phyloP scores from a whole-genome alignment of 768 basidiomycete species.

The Collybia sp. region DNA sequence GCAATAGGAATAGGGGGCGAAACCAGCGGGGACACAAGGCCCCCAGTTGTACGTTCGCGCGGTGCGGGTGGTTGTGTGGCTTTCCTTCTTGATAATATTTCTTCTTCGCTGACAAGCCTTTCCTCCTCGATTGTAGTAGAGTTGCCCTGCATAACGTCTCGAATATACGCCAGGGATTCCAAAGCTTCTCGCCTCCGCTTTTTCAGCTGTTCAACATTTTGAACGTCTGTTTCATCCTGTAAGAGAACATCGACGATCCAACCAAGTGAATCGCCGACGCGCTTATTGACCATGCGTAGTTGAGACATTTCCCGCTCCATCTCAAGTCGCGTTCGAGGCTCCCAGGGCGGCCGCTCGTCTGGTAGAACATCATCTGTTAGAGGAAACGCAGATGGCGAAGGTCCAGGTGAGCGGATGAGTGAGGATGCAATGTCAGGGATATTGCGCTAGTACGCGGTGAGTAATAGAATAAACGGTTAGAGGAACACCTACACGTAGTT shows the following conservation, averaged over 20 bases:
- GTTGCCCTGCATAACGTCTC: conserved; percentile 63
- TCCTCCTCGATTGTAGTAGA: conserved; percentile 58
- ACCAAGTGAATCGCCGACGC: conserved; percentile 62
- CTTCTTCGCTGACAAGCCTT: conserved; percentile 55
- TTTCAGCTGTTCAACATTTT: conserved; percentile 33
- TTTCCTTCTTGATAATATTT: conserved; percentile 26
- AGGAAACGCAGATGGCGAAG: conserved; percentile 50
- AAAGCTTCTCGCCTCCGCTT: conserved; percentile 59
- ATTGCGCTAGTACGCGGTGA: conserved; percentile 53
- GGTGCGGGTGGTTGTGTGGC: background rate
- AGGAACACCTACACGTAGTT: conserved; percentile 53
- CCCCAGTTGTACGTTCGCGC: too few species aligned
- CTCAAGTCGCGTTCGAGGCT: conserved; percentile 64
- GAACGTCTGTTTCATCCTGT: conserved; percentile 43
- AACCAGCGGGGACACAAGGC: conserved; percentile 6
- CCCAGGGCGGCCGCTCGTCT: conserved; percentile 64
- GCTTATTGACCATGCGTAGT: conserved; percentile 52
- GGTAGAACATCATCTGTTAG: conserved; percentile 53
- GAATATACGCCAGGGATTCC: conserved; percentile 72
- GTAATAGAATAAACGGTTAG: conserved; percentile 8
- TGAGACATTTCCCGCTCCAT: conserved; percentile 59
- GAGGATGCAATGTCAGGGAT: conserved; percentile 79
- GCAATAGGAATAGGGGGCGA: conserved; percentile 10
- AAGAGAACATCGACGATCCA: conserved; percentile 74
- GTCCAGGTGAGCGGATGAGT: conserved; percentile 53